These are phyloP conservation scores for Phlyctochytrium arcticum DNA, from an alignment of 192 early-diverging fungal species.

Conservation along the genomic window DNA sequence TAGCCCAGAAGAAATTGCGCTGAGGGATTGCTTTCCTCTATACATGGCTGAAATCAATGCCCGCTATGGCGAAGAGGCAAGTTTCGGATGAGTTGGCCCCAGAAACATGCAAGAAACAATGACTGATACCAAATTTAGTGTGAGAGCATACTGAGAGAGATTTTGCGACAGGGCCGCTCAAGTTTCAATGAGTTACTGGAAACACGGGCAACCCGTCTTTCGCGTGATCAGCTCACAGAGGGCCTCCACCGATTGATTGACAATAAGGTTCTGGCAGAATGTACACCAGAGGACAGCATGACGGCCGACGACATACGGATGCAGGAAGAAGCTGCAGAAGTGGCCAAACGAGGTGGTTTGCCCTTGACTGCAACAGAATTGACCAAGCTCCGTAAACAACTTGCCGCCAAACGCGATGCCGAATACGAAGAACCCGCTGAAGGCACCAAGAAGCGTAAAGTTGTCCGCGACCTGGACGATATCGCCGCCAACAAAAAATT, in stretches of 20 bases:
- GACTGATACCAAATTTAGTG: not conserved
- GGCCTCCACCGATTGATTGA: conserved; percentile 22
- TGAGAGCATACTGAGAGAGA: not conserved
- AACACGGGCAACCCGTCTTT: not conserved
- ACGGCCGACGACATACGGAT: conserved; percentile 25
- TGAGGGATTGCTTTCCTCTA: conserved; percentile 42
- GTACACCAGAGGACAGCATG: conserved; percentile 22
- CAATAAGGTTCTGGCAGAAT: conserved; percentile 20
- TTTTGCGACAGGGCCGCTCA: conserved; percentile 32
- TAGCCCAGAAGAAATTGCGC: conserved; percentile 49
- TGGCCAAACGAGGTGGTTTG: conserved; percentile 30
- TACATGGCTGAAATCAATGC: conserved; percentile 19
- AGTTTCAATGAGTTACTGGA: conserved; percentile 3
- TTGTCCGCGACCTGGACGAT: conserved; percentile 33
- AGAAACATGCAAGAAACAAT: not conserved
- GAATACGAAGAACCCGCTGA: conserved; percentile 28
- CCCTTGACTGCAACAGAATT: conserved; percentile 38
- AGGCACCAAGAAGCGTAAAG: conserved; percentile 31
- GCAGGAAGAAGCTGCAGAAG: conserved; percentile 26
- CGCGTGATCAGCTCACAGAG: conserved; percentile 14
- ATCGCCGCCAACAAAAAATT: conserved; percentile 16
- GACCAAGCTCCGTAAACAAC: conserved; percentile 29
- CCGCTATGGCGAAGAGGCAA: conserved; percentile 22
- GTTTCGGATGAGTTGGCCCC: not conserved
- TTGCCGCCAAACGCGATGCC: conserved; percentile 16